These are phyloP conservation scores for Linum tenue DNA, from an alignment of 345 rosid genomes.

Conservation along the genomic window DNA sequence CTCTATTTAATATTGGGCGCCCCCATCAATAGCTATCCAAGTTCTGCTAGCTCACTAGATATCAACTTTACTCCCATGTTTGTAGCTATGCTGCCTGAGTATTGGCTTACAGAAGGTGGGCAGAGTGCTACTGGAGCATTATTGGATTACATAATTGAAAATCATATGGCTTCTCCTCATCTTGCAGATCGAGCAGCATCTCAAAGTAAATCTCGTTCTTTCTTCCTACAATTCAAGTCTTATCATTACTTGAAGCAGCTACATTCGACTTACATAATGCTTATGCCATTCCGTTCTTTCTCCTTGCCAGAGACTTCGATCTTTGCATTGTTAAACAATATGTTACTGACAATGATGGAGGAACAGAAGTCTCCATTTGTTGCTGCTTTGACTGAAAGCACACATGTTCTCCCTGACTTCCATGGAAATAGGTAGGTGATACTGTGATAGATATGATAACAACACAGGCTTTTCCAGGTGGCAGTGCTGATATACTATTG, in stretches of 20 bases:
- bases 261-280: not conserved
- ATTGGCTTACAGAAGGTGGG: slow-evolving; percentile 97
- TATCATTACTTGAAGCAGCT: not conserved
- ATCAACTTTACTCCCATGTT: slow-evolving; percentile 5
- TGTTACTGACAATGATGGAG: slow-evolving; percentile 42
- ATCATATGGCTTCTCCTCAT: slow-evolving; percentile 72
- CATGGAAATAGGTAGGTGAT: slow-evolving; percentile 76
- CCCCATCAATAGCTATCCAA: no score
- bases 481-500: not conserved
- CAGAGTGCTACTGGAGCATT: slow-evolving; percentile 99
- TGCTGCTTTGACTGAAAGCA: slow-evolving; percentile 69
- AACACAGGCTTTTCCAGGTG: not conserved
- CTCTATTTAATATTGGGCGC: no score
- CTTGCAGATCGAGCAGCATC: slow-evolving; percentile 94
- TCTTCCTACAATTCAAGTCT: not conserved
- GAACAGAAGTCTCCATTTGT: slow-evolving; percentile 61
- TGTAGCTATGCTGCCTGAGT: slow-evolving; percentile 84
- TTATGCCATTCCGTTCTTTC: not conserved
- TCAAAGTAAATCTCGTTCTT: slow-evolving; percentile 39
- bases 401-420: slow-evolving; percentile 79
- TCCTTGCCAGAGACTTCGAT: slow-evolving; percentile 55
- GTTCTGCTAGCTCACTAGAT: not conserved
- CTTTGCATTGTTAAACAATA: slow-evolving; percentile 62
- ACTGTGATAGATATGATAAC: not conserved
- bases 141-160: slow-evolving; percentile 75